phyloP scores from a whole-genome alignment of 2,329 filamentous ascomycete genomes.

The Fusarium keratoplasticum region DNA sequence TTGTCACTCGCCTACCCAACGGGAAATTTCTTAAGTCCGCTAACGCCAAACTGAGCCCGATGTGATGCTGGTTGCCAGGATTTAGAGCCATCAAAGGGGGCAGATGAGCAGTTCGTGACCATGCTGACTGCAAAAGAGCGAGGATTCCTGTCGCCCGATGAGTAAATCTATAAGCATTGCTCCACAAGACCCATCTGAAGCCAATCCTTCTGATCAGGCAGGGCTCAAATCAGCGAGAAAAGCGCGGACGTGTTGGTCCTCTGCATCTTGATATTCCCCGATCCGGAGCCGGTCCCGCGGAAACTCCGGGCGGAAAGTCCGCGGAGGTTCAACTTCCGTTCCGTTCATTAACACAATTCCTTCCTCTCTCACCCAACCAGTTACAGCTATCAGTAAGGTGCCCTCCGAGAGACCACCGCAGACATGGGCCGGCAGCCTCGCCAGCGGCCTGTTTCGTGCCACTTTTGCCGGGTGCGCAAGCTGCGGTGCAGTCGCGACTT shows the following conservation, averaged over 20 bases:
- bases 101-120: slow-evolving; percentile 2
- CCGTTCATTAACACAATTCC: slow-evolving; percentile 24
- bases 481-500: slow-evolving; percentile 52
- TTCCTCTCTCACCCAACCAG: slow-evolving; percentile 2
- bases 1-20: neutral
- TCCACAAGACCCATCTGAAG: neutral
- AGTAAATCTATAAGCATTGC: neutral
- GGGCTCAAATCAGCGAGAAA: slow-evolving; percentile 1
- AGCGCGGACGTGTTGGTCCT: neutral
- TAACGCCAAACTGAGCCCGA: neutral
- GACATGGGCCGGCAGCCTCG: slow-evolving; percentile 49
- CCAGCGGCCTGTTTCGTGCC: slow-evolving; percentile 51
- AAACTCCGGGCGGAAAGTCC: slow-evolving; percentile 28
- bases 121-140: neutral
- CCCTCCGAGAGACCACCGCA: neutral
- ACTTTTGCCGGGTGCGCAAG: slow-evolving; percentile 51
- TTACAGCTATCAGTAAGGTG: neutral
- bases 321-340: slow-evolving; percentile 38
- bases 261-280: slow-evolving; percentile 9
- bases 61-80: neutral
- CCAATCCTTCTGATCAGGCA: slow-evolving; percentile 6
- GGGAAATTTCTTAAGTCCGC: slow-evolving; percentile 30
- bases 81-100: slow-evolving; percentile 8
- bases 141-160: neutral
- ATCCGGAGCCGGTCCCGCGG: slow-evolving; percentile 29